These are phyloP conservation scores for Aspergillus steynii DNA, from an alignment of 495 filamentous ascomycete species.

Conservation along the genomic window DNA sequence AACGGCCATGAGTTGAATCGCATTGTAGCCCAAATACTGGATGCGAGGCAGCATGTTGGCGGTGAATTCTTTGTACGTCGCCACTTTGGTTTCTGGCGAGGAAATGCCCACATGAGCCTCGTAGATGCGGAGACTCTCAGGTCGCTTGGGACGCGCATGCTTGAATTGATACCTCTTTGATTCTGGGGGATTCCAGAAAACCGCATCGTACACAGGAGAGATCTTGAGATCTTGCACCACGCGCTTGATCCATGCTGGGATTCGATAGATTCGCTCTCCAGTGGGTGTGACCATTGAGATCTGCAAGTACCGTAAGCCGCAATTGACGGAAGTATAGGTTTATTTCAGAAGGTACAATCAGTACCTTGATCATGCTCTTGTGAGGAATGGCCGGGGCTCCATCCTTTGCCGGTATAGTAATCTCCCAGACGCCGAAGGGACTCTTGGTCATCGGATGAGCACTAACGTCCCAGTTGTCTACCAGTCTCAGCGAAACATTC, in stretches of 20 bases:
- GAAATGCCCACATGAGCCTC: constrained; percentile 98
- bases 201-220: constrained; percentile 87
- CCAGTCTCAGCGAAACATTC: constrained; percentile 35
- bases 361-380: constrained; percentile 91
- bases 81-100: constrained; percentile 81
- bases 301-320: constrained; percentile 45
- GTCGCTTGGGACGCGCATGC: constrained; percentile 79
- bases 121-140: constrained; percentile 84
- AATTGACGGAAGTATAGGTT: constrained; percentile 6
- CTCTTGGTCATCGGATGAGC: constrained; percentile 85
- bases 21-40: constrained; percentile 89
- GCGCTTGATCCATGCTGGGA: constrained; percentile 96
- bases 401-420: constrained; percentile 71
- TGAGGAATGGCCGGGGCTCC: constrained; percentile 82
- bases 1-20: constrained; percentile 97
- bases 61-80: constrained; percentile 97
- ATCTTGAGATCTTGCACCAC: constrained; percentile 89
- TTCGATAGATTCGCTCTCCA: constrained; percentile 78
- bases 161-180: constrained; percentile 77
- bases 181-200: constrained; percentile 93
- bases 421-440: constrained; percentile 83
- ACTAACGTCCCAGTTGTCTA: constrained; percentile 85
- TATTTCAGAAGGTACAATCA: background rate
- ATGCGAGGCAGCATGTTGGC: constrained; percentile 88
- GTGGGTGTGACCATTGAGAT: constrained; percentile 80